Evolutionary conservation across 2,329 filamentous ascomycete species (phyloP), one percentile per base, ranked within the genome.

Genomic region (Fusarium hainanense): DNA sequence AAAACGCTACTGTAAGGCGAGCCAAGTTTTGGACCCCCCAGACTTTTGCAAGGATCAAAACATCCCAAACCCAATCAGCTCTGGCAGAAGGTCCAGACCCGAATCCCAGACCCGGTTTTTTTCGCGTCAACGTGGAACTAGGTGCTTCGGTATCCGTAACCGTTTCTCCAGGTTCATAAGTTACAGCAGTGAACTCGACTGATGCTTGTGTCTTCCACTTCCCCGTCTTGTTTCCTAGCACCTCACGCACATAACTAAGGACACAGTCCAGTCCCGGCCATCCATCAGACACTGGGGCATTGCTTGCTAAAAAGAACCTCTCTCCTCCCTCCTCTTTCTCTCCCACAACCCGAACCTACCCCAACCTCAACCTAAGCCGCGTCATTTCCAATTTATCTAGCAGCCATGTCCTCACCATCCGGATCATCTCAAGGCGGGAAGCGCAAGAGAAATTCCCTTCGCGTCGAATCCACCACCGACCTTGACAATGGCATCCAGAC

Each of bases 391-490:
- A 41, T 44, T 32, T 40, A 40, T 51, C 44, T 46, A 37, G 28
- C 49, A 68, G 63, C 52, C 58, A 71, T 71, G 69, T 71, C 68
- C 6, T 71, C 69, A 44, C 84, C 88, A 37, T 86, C 85, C 27
- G 82, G 82, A 54, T 84, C 85, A 23, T 82, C 84, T 61, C 82
- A 84, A 66, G 82, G 82, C 70, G 87, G 85, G 74, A 97, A 97
- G 85, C 91, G 94, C 81, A 97, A 97, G 87, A 90, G 94, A 79
- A 88, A 87, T 58, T 83, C 83, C 63, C 87, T 85, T 66, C 80
- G 84, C 70, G 79, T 82, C 54, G 79, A 83, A 68, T 82, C 85
- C 81, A 77, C 84, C 66, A 77, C 82, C 67, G 71, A 73, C 65
- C 58, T 76, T 67, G 85, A 88, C 57, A 88, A 91, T 76, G 84